These are phyloP conservation scores for Xylaria longipes DNA, from an alignment of 495 filamentous ascomycete species.

Conservation along the genomic window DNA sequence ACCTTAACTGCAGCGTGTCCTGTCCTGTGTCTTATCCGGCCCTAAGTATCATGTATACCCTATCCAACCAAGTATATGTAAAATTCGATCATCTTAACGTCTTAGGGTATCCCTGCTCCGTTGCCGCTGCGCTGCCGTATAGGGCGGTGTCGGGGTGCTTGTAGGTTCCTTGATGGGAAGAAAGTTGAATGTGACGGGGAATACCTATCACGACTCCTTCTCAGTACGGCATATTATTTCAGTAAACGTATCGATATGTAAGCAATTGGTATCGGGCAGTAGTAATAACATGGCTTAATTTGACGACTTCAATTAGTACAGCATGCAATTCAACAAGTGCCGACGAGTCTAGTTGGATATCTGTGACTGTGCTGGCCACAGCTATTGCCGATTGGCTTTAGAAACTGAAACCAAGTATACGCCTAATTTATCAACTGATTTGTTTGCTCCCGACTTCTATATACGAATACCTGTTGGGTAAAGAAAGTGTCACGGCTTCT, in stretches of 20 bases:
- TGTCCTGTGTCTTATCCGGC: not conserved
- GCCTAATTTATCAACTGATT: not conserved
- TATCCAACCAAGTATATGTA: not conserved
- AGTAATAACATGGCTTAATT: not conserved
- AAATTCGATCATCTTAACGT: not conserved
- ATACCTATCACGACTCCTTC: not conserved
- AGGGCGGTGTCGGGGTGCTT: not conserved
- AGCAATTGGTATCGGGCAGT: not conserved
- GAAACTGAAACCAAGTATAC: not conserved
- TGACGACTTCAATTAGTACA: not conserved
- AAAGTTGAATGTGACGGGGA: not conserved
- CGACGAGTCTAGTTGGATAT: not conserved
- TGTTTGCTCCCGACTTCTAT: not conserved
- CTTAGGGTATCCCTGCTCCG: constrained; percentile 7
- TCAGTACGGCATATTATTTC: not conserved
- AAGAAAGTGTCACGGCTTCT: not conserved
- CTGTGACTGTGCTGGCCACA: not conserved
- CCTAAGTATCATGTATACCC: not conserved
- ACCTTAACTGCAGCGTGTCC: constrained; percentile 7
- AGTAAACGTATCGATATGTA: not conserved
- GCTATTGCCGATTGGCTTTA: not conserved
- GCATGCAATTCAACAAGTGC: not conserved
- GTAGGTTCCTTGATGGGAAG: not conserved
- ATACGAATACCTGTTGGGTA: not conserved
- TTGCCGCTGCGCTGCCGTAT: constrained; percentile 1